Evolutionary conservation across 208 protist genomes (phyloP).

Genomic region (Trypanosoma conorhini): DNA sequence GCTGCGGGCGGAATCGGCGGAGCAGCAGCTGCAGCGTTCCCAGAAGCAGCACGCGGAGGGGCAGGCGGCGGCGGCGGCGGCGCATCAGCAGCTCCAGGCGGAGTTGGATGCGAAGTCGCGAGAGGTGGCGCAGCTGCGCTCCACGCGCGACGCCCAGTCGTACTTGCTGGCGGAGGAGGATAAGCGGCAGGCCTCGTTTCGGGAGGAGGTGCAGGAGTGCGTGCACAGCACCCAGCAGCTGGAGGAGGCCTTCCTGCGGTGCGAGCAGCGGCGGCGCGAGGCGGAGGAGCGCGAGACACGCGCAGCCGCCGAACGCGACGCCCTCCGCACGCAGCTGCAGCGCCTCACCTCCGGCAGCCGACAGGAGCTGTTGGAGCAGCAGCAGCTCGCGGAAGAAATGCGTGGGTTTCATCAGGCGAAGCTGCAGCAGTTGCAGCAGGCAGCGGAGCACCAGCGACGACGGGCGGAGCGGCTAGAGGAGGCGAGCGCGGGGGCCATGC

Average conservation of each 20-base stretch:
- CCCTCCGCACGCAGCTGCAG: constrained; percentile 24
- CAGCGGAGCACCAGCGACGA: constrained; percentile 3
- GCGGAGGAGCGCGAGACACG: constrained; percentile 25
- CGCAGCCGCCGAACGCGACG: not conserved
- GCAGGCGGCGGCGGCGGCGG: not conserved
- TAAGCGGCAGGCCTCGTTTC: not conserved
- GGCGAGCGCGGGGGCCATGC: not conserved
- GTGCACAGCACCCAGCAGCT: constrained; percentile 42
- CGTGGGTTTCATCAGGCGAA: constrained; percentile 23
- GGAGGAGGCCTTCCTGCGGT: constrained; percentile 35
- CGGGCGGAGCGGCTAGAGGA: constrained; percentile 1
- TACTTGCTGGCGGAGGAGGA: not conserved
- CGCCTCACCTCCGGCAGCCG: constrained; percentile 28
- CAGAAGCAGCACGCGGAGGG: constrained; percentile 12
- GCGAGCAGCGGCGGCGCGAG: constrained; percentile 28
- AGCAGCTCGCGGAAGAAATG: constrained; percentile 44
- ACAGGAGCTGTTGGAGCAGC: constrained; percentile 61
- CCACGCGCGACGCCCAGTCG: not conserved
- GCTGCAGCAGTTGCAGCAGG: constrained; percentile 21
- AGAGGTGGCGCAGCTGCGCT: constrained; percentile 3
- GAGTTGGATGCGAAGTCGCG: not conserved
- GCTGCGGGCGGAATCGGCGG: constrained; percentile 7
- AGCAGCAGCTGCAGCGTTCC: constrained; percentile 11
- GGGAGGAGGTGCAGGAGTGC: constrained; percentile 42
- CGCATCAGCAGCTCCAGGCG: constrained; percentile 1